Percentiles rank a stretch among this genome's conserved stretches.
These are phyloP conservation scores for Zanthoxylum bungeanum DNA, from an alignment of 345 rosid genomes.

Conservation along the genomic window DNA sequence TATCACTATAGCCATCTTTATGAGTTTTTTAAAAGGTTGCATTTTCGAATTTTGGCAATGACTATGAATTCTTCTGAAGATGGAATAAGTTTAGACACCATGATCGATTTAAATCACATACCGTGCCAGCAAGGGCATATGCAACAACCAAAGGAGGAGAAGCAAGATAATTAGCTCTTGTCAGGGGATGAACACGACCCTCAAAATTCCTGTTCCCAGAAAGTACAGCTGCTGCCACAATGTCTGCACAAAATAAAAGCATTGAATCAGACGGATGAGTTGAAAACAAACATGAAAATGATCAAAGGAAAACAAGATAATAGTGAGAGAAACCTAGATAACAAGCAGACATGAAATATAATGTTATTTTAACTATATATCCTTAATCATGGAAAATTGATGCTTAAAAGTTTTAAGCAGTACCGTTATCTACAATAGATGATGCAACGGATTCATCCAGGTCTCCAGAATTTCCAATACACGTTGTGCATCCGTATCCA, in stretches of 20 bases:
- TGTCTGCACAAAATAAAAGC: constrained; percentile 47
- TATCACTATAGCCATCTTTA: background rate
- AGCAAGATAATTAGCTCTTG: constrained; percentile 99
- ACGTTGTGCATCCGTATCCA: constrained; percentile 98
- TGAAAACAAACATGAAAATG: background rate
- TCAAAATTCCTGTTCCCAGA: constrained; percentile 98
- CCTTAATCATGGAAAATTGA: background rate
- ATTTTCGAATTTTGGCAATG: background rate
- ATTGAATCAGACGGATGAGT: background rate
- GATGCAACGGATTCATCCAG: constrained; percentile 90
- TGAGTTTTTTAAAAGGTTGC: background rate
- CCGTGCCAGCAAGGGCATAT: constrained; percentile 99
- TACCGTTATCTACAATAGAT: constrained; percentile 92
- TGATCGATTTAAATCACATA: constrained; percentile 24
- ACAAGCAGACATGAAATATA: background rate
- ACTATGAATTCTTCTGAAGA: background rate
- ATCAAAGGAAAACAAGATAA: background rate
- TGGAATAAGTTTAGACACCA: background rate
- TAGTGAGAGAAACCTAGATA: no score
- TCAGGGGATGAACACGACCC: constrained; percentile 96
- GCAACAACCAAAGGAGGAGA: constrained; percentile 98
- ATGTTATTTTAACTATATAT: background rate
- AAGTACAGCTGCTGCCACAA: constrained; percentile 90
- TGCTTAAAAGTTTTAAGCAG: background rate
- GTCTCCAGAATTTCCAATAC: constrained; percentile 98